A percentile compares a stretch with the other conserved stretches of the same genome.
Conservation (phyloP, 805 yeast species). For the Pichia nakasei region DNA sequence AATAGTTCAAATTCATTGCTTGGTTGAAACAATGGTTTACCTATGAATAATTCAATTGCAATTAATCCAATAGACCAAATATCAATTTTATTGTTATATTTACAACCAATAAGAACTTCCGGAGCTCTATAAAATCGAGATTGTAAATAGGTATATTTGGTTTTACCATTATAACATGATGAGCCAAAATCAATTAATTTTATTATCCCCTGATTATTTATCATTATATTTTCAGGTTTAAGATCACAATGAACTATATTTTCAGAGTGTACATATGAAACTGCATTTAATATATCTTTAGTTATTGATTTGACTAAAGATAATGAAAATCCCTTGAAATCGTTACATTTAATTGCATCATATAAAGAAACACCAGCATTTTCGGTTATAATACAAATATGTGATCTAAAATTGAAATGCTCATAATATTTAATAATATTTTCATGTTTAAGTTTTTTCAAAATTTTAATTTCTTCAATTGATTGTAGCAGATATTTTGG, state of each 20-base stretch:
- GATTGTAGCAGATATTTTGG: slow-evolving; percentile 71
- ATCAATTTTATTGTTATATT: slow-evolving; percentile 46
- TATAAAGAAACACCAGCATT: slow-evolving; percentile 57
- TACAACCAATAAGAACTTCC: slow-evolving; percentile 60
- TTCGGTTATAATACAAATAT: slow-evolving; percentile 75
- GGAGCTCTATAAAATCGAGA: slow-evolving; percentile 77
- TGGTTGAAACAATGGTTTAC: slow-evolving; percentile 41
- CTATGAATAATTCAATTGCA: slow-evolving; percentile 72
- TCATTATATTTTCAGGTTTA: slow-evolving; percentile 68
- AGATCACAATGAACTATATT: slow-evolving; percentile 74
- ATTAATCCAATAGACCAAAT: slow-evolving; percentile 96
- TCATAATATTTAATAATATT: slow-evolving; percentile 48
- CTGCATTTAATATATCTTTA: slow-evolving; percentile 47
- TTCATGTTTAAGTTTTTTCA: slow-evolving; percentile 37
- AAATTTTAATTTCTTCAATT: slow-evolving; percentile 61
- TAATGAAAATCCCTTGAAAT: slow-evolving; percentile 41
- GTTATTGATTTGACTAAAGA: slow-evolving; percentile 37
- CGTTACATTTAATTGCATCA: slow-evolving; percentile 43
- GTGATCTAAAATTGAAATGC: slow-evolving; percentile 74
- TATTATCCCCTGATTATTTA: slow-evolving; percentile 18
- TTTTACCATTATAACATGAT: slow-evolving; percentile 38
- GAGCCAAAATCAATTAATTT: slow-evolving; percentile 81
- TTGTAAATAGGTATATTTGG: slow-evolving; percentile 42
- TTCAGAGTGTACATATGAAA: slow-evolving; percentile 47
- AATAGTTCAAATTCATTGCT: slow-evolving; percentile 41